A percentile compares a stretch with the other conserved stretches of the same genome.
Evolutionary conservation across 2,329 filamentous ascomycete genomes (phyloP).

Genomic region (Sporothrix pallida): DNA sequence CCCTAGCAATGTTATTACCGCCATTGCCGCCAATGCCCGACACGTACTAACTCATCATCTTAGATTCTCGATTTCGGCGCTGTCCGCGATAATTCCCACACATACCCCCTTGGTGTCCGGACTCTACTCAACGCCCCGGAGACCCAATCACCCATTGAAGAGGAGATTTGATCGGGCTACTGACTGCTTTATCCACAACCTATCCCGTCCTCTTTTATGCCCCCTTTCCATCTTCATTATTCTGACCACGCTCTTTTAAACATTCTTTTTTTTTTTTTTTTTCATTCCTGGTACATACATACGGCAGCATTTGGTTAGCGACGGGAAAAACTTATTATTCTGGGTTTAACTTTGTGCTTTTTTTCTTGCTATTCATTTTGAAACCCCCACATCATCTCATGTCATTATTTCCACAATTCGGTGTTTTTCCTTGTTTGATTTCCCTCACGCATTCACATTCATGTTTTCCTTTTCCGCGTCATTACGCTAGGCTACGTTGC

Average conservation of each 20-base stretch:
- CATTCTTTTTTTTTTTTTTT: not conserved
- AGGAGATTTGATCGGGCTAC: slow-evolving; percentile 47
- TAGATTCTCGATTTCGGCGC: slow-evolving; percentile 98
- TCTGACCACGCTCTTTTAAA: not conserved
- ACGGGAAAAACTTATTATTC: not conserved
- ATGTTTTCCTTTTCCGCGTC: not conserved
- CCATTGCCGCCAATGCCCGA: slow-evolving; percentile 18
- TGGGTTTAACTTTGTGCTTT: not conserved
- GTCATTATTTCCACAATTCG: slow-evolving; percentile 6
- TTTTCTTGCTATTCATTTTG: not conserved
- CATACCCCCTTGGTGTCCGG: slow-evolving; percentile 77
- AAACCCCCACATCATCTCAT: not conserved
- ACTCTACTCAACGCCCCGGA: slow-evolving; percentile 69
- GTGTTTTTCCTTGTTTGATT: not conserved
- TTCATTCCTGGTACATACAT: slow-evolving; percentile 18
- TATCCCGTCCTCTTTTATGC: not conserved
- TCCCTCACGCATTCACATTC: not conserved
- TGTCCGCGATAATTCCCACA: slow-evolving; percentile 81
- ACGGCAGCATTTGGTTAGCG: slow-evolving; percentile 26
- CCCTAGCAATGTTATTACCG: not conserved
- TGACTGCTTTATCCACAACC: not conserved
- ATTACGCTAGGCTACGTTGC: not conserved
- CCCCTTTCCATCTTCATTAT: not conserved
- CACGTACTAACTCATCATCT: slow-evolving; percentile 44
- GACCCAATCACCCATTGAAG: slow-evolving; percentile 57